These are phyloP conservation scores for Mallotus japonicus DNA, from an alignment of 441 rosid genomes.

Conservation along the genomic window DNA sequence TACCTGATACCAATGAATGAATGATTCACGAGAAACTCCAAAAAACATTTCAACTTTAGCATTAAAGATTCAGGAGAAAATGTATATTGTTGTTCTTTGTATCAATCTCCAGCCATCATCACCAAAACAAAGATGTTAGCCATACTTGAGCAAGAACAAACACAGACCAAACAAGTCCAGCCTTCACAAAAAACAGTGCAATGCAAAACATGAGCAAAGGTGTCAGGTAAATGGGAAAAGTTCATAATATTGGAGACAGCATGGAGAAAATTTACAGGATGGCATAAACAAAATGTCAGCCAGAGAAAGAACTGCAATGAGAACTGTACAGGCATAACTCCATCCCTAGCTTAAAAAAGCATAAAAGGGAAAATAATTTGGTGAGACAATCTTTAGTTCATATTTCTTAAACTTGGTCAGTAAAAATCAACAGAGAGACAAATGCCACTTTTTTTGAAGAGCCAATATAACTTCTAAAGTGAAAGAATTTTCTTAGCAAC, in stretches of 20 bases:
- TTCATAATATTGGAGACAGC: neutral
- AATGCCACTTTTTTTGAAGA: neutral
- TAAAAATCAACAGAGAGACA: neutral
- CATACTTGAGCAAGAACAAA: neutral
- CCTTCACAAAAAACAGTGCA: neutral
- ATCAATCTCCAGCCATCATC: neutral
- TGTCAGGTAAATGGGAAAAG: neutral
- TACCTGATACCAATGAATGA: slow-evolving; percentile 46
- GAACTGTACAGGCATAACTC: neutral
- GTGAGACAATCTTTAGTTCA: neutral
- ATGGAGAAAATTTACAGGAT: neutral
- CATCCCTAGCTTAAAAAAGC: neutral
- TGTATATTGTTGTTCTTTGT: neutral
- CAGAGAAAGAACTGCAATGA: neutral
- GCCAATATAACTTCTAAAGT: neutral
- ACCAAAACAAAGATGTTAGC: neutral
- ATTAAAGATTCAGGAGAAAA: neutral
- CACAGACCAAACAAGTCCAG: neutral
- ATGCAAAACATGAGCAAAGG: neutral
- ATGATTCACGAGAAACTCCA: slow-evolving; percentile 20
- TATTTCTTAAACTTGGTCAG: neutral
- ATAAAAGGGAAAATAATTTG: neutral
- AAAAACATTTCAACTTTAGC: neutral
- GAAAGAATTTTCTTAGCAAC: neutral
- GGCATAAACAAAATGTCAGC: neutral